A percentile compares a stretch with the other conserved stretches of the same genome.
phyloP scores from a whole-genome alignment of 306 rosid species.

The Corylus americana region DNA sequence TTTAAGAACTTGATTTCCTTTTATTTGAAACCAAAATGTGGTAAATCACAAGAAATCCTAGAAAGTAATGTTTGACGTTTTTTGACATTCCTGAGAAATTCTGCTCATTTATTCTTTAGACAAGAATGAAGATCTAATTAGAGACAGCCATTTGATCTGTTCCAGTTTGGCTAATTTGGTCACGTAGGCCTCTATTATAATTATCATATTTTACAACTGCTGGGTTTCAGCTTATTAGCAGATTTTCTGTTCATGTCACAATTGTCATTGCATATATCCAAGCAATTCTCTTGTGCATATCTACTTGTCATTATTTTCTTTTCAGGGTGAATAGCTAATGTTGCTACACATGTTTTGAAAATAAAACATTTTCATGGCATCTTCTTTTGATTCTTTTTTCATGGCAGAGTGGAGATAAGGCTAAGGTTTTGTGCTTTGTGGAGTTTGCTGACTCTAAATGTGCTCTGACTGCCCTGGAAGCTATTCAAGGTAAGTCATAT shows the following conservation, averaged over 20 bases:
- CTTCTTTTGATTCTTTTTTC: slow-evolving; percentile 16
- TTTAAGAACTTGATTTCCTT: neutral
- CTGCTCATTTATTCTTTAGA: neutral
- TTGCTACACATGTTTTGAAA: neutral
- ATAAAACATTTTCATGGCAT: neutral
- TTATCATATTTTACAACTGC: neutral
- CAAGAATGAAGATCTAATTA: neutral
- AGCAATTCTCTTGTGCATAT: neutral
- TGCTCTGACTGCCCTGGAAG: slow-evolving; percentile 73
- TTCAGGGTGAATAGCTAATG: slow-evolving; percentile 9
- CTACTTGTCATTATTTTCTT: neutral
- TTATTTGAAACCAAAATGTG: neutral
- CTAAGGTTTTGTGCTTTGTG: slow-evolving; percentile 71
- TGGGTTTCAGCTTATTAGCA: neutral
- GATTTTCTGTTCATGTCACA: neutral
- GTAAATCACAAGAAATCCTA: neutral
- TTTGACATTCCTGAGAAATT: neutral
- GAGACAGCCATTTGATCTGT: neutral
- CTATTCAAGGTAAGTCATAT: slow-evolving; percentile 45
- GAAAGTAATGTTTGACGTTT: neutral
- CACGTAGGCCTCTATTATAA: neutral
- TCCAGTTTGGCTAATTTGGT: neutral
- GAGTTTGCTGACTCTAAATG: slow-evolving; percentile 59
- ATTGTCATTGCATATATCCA: slow-evolving; percentile 10
- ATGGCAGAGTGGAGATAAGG: slow-evolving; percentile 78